These are phyloP conservation scores for Fraxinus floribunda DNA, from an alignment of 305 asterid species.

Conservation along the genomic window DNA sequence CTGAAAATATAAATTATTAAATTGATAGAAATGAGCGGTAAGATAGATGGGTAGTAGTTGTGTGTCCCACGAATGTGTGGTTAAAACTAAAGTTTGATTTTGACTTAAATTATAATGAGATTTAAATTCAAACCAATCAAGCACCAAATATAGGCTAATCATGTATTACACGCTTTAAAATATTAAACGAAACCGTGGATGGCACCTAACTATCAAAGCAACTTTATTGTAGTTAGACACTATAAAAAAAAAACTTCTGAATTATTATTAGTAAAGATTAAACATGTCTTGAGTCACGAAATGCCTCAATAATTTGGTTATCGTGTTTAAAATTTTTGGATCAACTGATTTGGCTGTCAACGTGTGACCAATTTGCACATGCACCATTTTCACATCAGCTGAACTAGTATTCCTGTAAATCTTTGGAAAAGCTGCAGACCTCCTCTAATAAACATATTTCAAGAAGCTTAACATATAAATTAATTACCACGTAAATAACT, in stretches of 20 bases:
- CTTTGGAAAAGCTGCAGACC: background rate
- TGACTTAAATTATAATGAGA: background rate
- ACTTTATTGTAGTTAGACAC: background rate
- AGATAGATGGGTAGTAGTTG: background rate
- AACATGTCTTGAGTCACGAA: background rate
- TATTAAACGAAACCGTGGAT: background rate
- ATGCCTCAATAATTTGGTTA: background rate
- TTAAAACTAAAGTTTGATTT: background rate
- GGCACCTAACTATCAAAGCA: background rate
- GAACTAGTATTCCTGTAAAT: background rate
- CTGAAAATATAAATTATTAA: background rate
- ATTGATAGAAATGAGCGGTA: background rate
- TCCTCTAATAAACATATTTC: constrained; percentile 8
- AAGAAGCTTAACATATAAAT: constrained; percentile 11
- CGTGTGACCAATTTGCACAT: background rate
- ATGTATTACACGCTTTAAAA: background rate
- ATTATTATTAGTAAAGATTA: background rate
- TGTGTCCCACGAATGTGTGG: background rate
- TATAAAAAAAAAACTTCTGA: background rate
- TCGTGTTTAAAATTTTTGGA: background rate
- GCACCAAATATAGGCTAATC: background rate
- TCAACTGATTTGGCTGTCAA: background rate
- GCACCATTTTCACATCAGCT: background rate
- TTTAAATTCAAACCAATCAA: background rate
- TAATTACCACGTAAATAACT: constrained; percentile 64